A percentile compares a stretch with the other conserved stretches of the same genome.
These are phyloP conservation scores for Globisporangium cystogenes DNA, from an alignment of 352 stramenopile species.

Conservation along the genomic window DNA sequence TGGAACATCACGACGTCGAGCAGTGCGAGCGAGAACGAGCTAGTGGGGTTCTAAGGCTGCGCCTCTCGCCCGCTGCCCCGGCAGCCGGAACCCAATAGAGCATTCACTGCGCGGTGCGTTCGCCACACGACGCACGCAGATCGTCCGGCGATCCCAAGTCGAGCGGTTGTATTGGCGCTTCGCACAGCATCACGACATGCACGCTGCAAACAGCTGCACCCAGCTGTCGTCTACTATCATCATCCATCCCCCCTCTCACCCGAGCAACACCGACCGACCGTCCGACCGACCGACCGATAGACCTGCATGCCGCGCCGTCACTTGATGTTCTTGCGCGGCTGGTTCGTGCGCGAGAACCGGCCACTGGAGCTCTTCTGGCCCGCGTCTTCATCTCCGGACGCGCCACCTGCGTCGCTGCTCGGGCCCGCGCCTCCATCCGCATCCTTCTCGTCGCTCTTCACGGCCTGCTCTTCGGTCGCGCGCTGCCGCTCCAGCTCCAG, in stretches of 20 bases:
- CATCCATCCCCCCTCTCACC: not conserved
- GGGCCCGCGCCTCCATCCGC: not conserved
- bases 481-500: slow-evolving; percentile 28
- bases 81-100: slow-evolving; percentile 1
- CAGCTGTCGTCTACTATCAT: slow-evolving; percentile 1
- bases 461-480: not conserved
- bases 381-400: not conserved
- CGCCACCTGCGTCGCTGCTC: not conserved
- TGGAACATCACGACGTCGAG: slow-evolving; percentile 72
- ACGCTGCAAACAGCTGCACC: not conserved
- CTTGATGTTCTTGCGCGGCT: not conserved
- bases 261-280: not conserved
- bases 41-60: slow-evolving; percentile 25
- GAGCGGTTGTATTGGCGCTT: not conserved
- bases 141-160: not conserved
- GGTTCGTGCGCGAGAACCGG: slow-evolving; percentile 1
- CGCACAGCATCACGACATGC: not conserved
- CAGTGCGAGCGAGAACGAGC: slow-evolving; percentile 22
- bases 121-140: not conserved
- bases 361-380: not conserved
- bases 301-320: too few relatives aligned
- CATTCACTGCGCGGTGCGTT: not conserved
- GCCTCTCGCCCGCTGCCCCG: not conserved
- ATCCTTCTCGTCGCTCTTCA: not conserved
- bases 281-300: too few relatives aligned